Evolutionary conservation across 495 filamentous ascomycete genomes (phyloP).

Genomic region (Hyaloscypha finlandica): DNA sequence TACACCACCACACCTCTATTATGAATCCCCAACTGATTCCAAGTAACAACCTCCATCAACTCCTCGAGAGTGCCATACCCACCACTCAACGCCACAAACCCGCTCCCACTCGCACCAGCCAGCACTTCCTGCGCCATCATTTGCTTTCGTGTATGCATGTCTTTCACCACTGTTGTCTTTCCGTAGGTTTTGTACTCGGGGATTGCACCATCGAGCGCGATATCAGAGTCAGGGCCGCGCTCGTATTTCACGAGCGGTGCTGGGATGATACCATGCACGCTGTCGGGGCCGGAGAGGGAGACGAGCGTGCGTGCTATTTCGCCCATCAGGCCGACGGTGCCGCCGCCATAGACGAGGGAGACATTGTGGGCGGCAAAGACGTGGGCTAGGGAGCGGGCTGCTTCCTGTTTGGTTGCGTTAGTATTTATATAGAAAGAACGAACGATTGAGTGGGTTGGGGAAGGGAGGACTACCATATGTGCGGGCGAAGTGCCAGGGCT

Average conservation of each 20-base stretch:
- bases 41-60: constrained; percentile 93
- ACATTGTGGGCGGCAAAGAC: constrained; percentile 74
- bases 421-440: not conserved
- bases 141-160: constrained; percentile 94
- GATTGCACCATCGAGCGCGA: constrained; percentile 30
- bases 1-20: constrained; percentile 74
- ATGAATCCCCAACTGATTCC: constrained; percentile 98
- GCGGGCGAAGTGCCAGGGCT: constrained; percentile 67
- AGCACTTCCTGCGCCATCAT: constrained; percentile 89
- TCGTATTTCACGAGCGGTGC: constrained; percentile 81
- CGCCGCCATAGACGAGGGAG: constrained; percentile 88
- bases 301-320: constrained; percentile 88
- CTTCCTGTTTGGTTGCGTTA: constrained; percentile 49
- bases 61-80: constrained; percentile 97
- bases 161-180: constrained; percentile 79
- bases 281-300: constrained; percentile 72
- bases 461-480: constrained; percentile 26
- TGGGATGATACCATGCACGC: constrained; percentile 94
- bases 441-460: not conserved
- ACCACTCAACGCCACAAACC: constrained; percentile 87
- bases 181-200: constrained; percentile 76
- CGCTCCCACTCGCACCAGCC: constrained; percentile 75
- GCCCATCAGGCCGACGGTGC: constrained; percentile 93
- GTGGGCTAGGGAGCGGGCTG: constrained; percentile 75
- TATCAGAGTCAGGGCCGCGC: constrained; percentile 44